Conservation (phyloP, 2,329 filamentous ascomycete species). For the Trichoderma breve region DNA sequence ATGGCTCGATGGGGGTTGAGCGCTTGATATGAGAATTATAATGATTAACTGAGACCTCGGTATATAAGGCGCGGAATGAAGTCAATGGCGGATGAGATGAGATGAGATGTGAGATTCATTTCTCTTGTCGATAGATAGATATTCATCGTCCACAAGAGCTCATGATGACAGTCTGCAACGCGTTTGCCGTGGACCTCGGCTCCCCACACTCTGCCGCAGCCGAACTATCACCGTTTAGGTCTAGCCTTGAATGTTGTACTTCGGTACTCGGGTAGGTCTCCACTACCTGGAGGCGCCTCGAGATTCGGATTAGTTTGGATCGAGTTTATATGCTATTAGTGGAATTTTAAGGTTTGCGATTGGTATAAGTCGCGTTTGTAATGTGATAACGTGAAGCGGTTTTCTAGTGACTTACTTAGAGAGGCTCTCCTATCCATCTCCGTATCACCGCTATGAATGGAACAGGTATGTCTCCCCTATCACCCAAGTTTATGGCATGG, state of each 20-base stretch:
- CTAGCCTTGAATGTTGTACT: background rate
- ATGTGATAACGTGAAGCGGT: background rate
- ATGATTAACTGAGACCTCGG: background rate
- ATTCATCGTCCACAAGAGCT: background rate
- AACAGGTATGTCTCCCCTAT: too few relatives aligned
- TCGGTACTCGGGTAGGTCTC: background rate
- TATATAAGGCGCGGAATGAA: background rate
- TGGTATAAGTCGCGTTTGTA: too few relatives aligned
- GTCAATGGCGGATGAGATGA: background rate
- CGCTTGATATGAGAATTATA: background rate
- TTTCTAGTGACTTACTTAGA: too few relatives aligned
- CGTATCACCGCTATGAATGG: too few relatives aligned
- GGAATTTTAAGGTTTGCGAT: too few relatives aligned
- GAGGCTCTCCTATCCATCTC: too few relatives aligned
- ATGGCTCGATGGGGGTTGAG: background rate
- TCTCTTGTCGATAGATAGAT: background rate
- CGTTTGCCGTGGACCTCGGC: slow-evolving; percentile 6
- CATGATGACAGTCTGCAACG: background rate
- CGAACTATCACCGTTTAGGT: background rate
- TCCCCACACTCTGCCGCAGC: background rate
- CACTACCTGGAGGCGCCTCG: background rate
- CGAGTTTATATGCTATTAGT: too few relatives aligned
- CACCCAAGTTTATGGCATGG: too few relatives aligned
- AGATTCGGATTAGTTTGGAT: background rate
- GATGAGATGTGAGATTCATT: background rate